A percentile compares a stretch with the other conserved stretches of the same genome.
These are phyloP conservation scores for Pythium utonaiense DNA, from an alignment of 352 stramenopile species.

Conservation along the genomic window DNA sequence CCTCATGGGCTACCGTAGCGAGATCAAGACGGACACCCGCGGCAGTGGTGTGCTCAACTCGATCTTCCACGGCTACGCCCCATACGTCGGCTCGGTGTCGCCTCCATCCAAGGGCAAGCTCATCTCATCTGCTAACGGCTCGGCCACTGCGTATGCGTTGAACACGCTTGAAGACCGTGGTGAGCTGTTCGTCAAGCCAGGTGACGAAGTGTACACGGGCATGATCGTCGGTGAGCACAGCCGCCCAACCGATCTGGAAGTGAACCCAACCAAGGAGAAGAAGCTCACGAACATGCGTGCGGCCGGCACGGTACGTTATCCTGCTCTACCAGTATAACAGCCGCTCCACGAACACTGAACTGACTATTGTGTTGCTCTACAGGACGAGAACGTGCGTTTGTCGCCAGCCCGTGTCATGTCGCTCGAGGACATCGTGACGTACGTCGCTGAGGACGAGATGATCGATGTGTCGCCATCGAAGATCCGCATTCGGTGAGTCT, in stretches of 20 bases:
- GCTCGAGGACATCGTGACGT: slow-evolving; percentile 98
- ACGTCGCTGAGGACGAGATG: slow-evolving; percentile 98
- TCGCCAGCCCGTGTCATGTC: slow-evolving; percentile 90
- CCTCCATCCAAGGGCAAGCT: slow-evolving; percentile 82
- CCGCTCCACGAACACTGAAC: not conserved
- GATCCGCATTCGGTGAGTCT: slow-evolving; percentile 86
- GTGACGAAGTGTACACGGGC: slow-evolving; percentile 94
- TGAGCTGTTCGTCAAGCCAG: slow-evolving; percentile 94
- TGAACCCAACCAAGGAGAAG: slow-evolving; percentile 98
- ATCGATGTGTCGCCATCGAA: slow-evolving; percentile 96
- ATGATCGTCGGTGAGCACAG: slow-evolving; percentile 99
- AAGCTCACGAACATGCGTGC: slow-evolving; percentile 97
- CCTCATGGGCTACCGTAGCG: slow-evolving; percentile 95
- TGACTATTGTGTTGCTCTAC: not conserved
- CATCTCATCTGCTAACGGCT: slow-evolving; percentile 69
- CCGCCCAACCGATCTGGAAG: slow-evolving; percentile 93
- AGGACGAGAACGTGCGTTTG: slow-evolving; percentile 95
- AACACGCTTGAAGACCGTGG: slow-evolving; percentile 91
- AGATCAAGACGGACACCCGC: slow-evolving; percentile 94
- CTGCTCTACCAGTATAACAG: no score
- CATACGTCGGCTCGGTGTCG: slow-evolving; percentile 65
- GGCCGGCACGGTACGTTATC: slow-evolving; percentile 58
- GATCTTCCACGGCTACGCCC: slow-evolving; percentile 95
- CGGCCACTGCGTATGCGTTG: slow-evolving; percentile 89
- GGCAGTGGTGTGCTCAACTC: slow-evolving; percentile 97